These are phyloP conservation scores for Miscanthus lutarioriparius DNA, from an alignment of 176 grass and related monocot genomes.

Conservation along the genomic window DNA sequence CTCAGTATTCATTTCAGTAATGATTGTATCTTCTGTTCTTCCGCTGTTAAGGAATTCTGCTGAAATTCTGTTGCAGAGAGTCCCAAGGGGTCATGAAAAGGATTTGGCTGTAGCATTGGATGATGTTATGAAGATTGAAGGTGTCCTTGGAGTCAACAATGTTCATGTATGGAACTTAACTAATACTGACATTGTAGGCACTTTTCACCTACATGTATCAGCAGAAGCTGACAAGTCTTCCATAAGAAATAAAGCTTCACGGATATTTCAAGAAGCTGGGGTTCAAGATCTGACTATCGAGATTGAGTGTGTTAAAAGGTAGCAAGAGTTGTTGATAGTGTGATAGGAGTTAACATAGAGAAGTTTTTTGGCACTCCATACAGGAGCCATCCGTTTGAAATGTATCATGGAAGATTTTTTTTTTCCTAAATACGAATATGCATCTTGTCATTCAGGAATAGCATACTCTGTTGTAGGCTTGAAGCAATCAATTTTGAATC, in stretches of 20 bases:
- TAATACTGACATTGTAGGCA: slow-evolving; percentile 86
- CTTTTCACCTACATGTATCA: slow-evolving; percentile 68
- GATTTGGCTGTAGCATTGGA: slow-evolving; percentile 71
- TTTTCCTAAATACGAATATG: slow-evolving; percentile 15
- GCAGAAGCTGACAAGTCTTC: slow-evolving; percentile 58
- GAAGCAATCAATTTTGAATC: slow-evolving; percentile 16
- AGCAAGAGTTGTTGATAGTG: slow-evolving; percentile 31
- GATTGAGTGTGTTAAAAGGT: slow-evolving; percentile 71
- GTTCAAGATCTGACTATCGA: slow-evolving; percentile 85
- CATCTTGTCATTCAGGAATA: slow-evolving; percentile 1
- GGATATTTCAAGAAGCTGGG: slow-evolving; percentile 70
- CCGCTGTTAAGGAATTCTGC: slow-evolving; percentile 92
- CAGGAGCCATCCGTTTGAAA: not conserved
- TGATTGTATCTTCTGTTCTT: slow-evolving; percentile 90
- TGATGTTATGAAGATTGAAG: slow-evolving; percentile 67
- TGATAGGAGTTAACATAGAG: slow-evolving; percentile 44
- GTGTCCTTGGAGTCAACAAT: slow-evolving; percentile 61
- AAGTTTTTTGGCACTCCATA: slow-evolving; percentile 20
- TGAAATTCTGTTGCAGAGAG: slow-evolving; percentile 96
- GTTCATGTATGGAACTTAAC: slow-evolving; percentile 97
- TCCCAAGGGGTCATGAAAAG: slow-evolving; percentile 80
- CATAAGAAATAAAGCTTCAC: slow-evolving; percentile 54
- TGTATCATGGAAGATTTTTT: slow-evolving; percentile 19
- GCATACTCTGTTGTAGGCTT: not conserved
- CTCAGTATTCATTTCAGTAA: slow-evolving; percentile 94